phyloP scores from a whole-genome alignment of 2,329 filamentous ascomycete species.

The Cordyceps javanica region DNA sequence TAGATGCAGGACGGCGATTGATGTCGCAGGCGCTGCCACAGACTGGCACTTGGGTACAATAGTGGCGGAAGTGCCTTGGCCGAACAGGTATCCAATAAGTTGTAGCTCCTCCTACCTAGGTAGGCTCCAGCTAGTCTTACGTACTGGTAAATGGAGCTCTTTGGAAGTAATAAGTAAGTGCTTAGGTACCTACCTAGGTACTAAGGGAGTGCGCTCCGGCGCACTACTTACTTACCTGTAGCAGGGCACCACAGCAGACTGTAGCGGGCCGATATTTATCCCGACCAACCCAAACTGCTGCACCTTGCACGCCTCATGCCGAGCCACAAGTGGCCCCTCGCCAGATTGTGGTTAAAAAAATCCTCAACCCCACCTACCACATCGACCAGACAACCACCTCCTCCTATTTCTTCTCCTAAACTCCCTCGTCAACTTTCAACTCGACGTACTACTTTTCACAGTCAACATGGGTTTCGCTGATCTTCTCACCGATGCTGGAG shows the following conservation, averaged over 20 bases:
- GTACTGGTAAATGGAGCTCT: slow-evolving; percentile 5
- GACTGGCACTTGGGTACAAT: neutral
- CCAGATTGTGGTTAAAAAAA: slow-evolving; percentile 30
- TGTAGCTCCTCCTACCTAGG: neutral
- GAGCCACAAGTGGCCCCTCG: slow-evolving; percentile 19
- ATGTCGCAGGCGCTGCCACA: neutral
- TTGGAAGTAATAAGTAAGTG: too few species aligned
- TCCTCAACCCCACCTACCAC: slow-evolving; percentile 35
- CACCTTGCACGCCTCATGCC: neutral
- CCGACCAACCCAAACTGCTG: slow-evolving; percentile 10
- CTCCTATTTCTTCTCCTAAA: slow-evolving; percentile 25
- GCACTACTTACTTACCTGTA: too few species aligned
- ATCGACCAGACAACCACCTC: slow-evolving; percentile 30
- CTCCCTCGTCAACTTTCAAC: slow-evolving; percentile 20
- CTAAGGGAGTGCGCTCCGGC: too few species aligned
- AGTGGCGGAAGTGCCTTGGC: too few species aligned
- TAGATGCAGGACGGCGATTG: neutral
- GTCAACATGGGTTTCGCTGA: slow-evolving; percentile 64
- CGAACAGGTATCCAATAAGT: neutral
- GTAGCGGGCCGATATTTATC: slow-evolving; percentile 18
- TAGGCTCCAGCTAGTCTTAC: slow-evolving; percentile 12
- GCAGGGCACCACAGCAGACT: neutral
- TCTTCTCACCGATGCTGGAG: slow-evolving; percentile 59
- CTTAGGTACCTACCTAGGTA: neutral
- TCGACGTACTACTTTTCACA: slow-evolving; percentile 22